phyloP scores from a whole-genome alignment of 352 stramenopile species.

The Stephanocyclus meneghinianus region DNA sequence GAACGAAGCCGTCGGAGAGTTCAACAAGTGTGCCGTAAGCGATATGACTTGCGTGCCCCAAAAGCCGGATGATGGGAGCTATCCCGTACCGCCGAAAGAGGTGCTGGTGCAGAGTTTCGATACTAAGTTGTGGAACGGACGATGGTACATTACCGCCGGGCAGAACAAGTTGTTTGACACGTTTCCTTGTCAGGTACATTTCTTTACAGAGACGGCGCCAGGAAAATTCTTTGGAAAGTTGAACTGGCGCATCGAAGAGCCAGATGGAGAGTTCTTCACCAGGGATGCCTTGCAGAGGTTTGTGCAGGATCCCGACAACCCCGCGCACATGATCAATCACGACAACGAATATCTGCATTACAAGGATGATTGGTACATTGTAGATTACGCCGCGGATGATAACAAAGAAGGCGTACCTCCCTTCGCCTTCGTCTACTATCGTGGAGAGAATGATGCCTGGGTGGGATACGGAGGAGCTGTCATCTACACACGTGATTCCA shows the following conservation, averaged over 20 bases:
- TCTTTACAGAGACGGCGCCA: constrained; percentile 84
- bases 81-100: constrained; percentile 74
- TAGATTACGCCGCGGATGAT: constrained; percentile 82
- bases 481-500: constrained; percentile 82
- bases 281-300: constrained; percentile 85
- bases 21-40: constrained; percentile 86
- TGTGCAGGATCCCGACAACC: constrained; percentile 82
- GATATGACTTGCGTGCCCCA: constrained; percentile 85
- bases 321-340: constrained; percentile 85
- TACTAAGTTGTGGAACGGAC: constrained; percentile 83
- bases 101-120: constrained; percentile 79
- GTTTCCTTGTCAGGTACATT: constrained; percentile 87
- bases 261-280: constrained; percentile 87
- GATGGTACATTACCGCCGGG: constrained; percentile 85
- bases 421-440: constrained; percentile 87
- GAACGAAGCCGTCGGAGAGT: constrained; percentile 86
- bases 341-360: constrained; percentile 90
- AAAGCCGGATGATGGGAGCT: constrained; percentile 81
- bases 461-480: constrained; percentile 86
- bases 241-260: constrained; percentile 86
- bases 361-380: constrained; percentile 88
- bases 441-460: constrained; percentile 87
- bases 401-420: constrained; percentile 71
- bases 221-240: constrained; percentile 84
- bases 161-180: constrained; percentile 86